Percentiles rank a stretch among this genome's conserved stretches.
Conservation (phyloP, 495 filamentous ascomycete genomes). For the Penicillium nucicola region DNA sequence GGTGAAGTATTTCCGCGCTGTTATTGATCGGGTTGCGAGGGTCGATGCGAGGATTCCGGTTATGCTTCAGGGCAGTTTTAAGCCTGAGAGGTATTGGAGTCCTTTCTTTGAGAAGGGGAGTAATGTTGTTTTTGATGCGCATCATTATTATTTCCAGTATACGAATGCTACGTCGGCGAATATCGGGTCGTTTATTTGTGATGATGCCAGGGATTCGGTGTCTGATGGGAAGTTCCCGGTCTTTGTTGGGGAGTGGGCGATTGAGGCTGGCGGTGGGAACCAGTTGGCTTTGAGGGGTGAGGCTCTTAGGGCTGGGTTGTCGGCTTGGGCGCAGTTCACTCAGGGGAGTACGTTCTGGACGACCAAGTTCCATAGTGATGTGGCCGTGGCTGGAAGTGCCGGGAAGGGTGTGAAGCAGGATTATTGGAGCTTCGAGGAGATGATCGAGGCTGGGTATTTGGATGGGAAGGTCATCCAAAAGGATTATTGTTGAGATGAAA, state of each 20-base stretch:
- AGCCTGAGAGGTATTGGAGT: constrained; percentile 22
- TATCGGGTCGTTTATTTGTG: constrained; percentile 15
- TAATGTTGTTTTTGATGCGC: constrained; percentile 31
- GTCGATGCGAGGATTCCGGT: constrained; percentile 22
- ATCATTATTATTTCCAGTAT: constrained; percentile 30
- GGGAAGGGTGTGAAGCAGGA: constrained; percentile 22
- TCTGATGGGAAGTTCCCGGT: constrained; percentile 30
- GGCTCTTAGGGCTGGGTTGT: constrained; percentile 22
- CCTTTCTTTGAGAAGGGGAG: constrained; percentile 10
- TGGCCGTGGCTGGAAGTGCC: constrained; percentile 11
- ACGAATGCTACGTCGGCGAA: constrained; percentile 22
- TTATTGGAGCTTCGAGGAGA: constrained; percentile 26
- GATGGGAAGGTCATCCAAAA: neutral
- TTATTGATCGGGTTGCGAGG: constrained; percentile 15
- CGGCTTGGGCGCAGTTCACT: constrained; percentile 15
- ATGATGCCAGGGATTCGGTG: constrained; percentile 13
- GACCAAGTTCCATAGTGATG: constrained; percentile 24
- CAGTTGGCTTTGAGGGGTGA: constrained; percentile 18
- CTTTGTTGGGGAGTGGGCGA: constrained; percentile 31
- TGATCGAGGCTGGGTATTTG: constrained; percentile 12
- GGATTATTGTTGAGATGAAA: neutral
- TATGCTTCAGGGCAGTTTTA: constrained; percentile 31
- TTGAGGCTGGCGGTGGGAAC: constrained; percentile 22
- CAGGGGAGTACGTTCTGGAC: constrained; percentile 27
- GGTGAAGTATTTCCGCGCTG: constrained; percentile 23